Evolutionary conservation across 345 rosid species (phyloP), one percentile per base, ranked within the genome.

Genomic region (Corchorus olitorius): DNA sequence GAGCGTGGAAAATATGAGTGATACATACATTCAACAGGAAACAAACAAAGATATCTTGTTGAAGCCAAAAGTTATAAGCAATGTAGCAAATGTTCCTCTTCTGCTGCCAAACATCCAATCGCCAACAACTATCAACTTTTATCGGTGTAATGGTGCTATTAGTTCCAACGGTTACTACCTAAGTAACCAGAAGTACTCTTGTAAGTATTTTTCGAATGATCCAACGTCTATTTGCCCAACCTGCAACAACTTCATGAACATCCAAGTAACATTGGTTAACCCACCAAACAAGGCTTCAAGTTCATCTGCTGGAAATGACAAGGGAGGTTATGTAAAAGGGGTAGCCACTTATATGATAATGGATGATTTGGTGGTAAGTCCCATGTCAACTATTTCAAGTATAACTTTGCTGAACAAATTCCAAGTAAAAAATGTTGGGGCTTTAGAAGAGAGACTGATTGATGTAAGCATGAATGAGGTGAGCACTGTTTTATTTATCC

Each of bases 271-370:
- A 8, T 15, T 54, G 3, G 74, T 76, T 8, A 41, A 6, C 17
- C n/a, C 76, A 1, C 15, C 70, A 69, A 17, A 33, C 41, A 12
- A 2, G 16, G 35, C 4, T 4, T 8, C 5, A 4, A 13, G 4
- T 12, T 34, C 12, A 39, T 35, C 49, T 33, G 53, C 3, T 50
- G 10, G 1, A n/a, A 39, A 41, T 15, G 56, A 33, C 7, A 50
- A 74, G 64, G 80, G 61, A 17, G 89, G 87, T 7, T 87, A 55
- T 16, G 76, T 76, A 37, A 86, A 80, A 62, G 81, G 79, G 1
- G 56, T 66, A 10, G 73, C 83, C 8, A 83, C 77, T 0, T 79
- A 77, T 58, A 81, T 76, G 80, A 78, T 83, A 61, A 84, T 78
- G 78, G 88, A 83, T 56, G 75, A 77, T 66, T 59, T 84, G 33